Evolutionary conservation across 805 yeast species (phyloP), one percentile per base, ranked within the genome.

Genomic region (Metschnikowia chrysomelidarum): DNA sequence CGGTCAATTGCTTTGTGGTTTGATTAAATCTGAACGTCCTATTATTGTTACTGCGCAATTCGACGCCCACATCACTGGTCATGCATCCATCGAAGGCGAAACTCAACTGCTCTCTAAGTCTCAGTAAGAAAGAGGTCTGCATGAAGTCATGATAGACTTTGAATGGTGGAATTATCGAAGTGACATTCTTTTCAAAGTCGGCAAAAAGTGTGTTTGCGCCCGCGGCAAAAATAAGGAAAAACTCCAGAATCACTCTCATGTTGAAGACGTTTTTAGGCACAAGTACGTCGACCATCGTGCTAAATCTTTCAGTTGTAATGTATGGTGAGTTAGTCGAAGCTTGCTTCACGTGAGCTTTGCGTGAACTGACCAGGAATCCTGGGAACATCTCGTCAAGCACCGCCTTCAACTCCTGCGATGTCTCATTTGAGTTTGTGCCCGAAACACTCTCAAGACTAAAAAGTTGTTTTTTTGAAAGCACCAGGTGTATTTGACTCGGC

Each of bases 241-340:
- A 80, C 38, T 84, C 95, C 31, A 87, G 59, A 11, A 88, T 73
- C 4, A 84, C 72, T 45, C 89, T 73, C 82, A 89, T 86, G 50
- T 88, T 87, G 59, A 83, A 79, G 11, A 87, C 72, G 50, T 78
- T 79, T 2, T 87, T 78, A 0, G 80, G 77, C 2, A 85, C 83
- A 24, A 87, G 59, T 3, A 80, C 71, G 41, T 82, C 80, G 34
- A 81, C 80, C 46, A 75, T 72, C 15, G 77, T 67, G 40, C 60
- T 63, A 40, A 70, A 71, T 3, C 75, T 64, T 44, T 80, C 87
- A 42, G 70, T 77, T 27, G 80, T 78, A 27, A 85, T 75, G 47
- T 75, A 84, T 5, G 75, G 64, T 1, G 73, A 55, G 1, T 45
- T 38, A 9, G 46, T 49, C 7, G 40, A 32, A 5, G 32, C 34